phyloP scores from a whole-genome alignment of 495 filamentous ascomycete species.

The Geoglossum glabrum region DNA sequence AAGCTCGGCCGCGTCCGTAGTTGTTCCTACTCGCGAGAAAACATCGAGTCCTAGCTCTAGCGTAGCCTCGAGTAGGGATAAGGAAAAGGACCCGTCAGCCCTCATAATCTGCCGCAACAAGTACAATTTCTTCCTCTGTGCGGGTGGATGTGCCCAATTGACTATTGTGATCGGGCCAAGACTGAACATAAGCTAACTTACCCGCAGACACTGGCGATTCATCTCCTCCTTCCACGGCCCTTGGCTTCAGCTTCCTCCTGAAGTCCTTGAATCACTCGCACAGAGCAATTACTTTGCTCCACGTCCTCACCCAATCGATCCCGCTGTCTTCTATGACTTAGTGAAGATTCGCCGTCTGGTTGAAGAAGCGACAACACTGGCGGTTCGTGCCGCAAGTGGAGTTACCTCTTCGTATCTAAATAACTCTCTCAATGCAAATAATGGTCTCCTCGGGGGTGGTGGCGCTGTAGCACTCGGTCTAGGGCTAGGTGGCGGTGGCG shows the following conservation, averaged over 20 bases:
- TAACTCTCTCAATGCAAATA: slow-evolving; percentile 32
- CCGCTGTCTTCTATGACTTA: slow-evolving; percentile 62
- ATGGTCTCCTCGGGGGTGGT: slow-evolving; percentile 30
- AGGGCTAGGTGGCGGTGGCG: slow-evolving; percentile 33
- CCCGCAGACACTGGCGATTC: slow-evolving; percentile 53
- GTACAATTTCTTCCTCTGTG: slow-evolving; percentile 17
- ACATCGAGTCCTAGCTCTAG: slow-evolving; percentile 8
- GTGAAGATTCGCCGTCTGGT: slow-evolving; percentile 59
- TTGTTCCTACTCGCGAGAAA: slow-evolving; percentile 9
- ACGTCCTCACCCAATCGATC: slow-evolving; percentile 56
- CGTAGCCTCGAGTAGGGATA: slow-evolving; percentile 4
- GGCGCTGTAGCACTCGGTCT: slow-evolving; percentile 37
- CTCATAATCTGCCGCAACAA: slow-evolving; percentile 57
- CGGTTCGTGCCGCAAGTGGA: slow-evolving; percentile 54
- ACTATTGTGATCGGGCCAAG: not conserved
- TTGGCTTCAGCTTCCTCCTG: slow-evolving; percentile 70
- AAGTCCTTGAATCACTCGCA: slow-evolving; percentile 58
- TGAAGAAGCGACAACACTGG: slow-evolving; percentile 55
- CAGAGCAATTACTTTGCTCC: slow-evolving; percentile 59
- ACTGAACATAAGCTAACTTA: not conserved
- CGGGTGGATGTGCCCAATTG: slow-evolving; percentile 10
- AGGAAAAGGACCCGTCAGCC: slow-evolving; percentile 25
- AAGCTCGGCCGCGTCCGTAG: slow-evolving; percentile 9
- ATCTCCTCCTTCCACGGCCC: slow-evolving; percentile 71
- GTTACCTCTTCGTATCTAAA: slow-evolving; percentile 34